These are phyloP conservation scores for Nakataea oryzae DNA, from an alignment of 2,329 filamentous ascomycete species.

Conservation along the genomic window DNA sequence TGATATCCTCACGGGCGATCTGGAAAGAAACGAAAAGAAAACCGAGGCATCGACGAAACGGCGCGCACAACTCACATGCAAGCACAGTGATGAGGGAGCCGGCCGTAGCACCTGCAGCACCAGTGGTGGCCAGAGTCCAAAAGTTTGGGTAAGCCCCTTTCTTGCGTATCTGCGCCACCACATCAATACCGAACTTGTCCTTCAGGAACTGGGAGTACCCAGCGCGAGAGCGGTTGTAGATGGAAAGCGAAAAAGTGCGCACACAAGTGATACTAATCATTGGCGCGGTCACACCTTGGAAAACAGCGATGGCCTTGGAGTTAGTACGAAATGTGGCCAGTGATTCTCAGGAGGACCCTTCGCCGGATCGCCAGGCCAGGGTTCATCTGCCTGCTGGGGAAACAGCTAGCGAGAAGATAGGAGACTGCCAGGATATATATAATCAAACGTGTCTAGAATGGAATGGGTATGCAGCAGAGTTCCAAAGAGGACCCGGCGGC, in stretches of 20 bases:
- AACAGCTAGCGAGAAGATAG: background rate
- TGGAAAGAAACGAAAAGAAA: too few relatives aligned
- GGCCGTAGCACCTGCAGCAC: constrained; percentile 65
- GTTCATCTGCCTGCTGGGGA: background rate
- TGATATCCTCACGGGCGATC: too few relatives aligned
- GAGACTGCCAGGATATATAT: background rate
- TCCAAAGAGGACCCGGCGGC: background rate
- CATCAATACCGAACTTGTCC: constrained; percentile 55
- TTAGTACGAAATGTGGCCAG: background rate
- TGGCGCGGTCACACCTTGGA: constrained; percentile 65
- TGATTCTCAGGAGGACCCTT: background rate
- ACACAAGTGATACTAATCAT: constrained; percentile 42
- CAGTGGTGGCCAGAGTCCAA: constrained; percentile 67
- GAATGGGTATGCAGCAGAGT: background rate
- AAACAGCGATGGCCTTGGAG: background rate
- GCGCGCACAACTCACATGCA: constrained; percentile 48
- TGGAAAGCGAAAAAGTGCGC: constrained; percentile 27
- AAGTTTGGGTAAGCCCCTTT: constrained; percentile 61
- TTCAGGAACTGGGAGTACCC: constrained; percentile 61
- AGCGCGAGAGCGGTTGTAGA: constrained; percentile 68
- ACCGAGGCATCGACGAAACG: too few relatives aligned
- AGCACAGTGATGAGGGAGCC: constrained; percentile 72
- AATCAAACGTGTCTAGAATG: background rate
- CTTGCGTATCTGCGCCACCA: constrained; percentile 61
- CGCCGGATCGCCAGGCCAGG: too few relatives aligned